phyloP scores from a whole-genome alignment of 2,329 filamentous ascomycete species.

The Aureobasidium sp. region DNA sequence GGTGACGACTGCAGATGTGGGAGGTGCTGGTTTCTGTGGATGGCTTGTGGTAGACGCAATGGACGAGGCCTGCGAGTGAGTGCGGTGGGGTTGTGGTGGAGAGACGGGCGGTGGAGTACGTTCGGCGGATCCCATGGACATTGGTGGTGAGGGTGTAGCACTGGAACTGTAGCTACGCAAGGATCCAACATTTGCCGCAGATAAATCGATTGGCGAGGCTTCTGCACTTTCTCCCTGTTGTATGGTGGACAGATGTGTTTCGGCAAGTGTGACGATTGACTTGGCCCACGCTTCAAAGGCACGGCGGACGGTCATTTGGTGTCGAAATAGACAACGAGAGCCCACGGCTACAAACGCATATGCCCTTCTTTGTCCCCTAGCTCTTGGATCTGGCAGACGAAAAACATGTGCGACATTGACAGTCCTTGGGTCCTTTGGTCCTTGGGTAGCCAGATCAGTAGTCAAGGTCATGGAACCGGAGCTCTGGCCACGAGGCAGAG shows the following conservation, averaged over 20 bases:
- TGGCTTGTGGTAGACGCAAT: neutral
- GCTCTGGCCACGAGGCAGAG: slow-evolving; percentile 2
- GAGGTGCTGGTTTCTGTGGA: neutral
- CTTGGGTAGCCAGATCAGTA: slow-evolving; percentile 3
- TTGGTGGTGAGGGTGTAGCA: slow-evolving; percentile 10
- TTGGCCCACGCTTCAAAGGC: slow-evolving; percentile 13
- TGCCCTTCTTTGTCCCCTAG: slow-evolving; percentile 8
- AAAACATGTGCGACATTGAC: slow-evolving; percentile 13
- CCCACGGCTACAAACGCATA: slow-evolving; percentile 15
- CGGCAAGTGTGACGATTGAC: neutral
- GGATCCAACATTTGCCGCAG: neutral
- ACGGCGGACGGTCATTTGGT: slow-evolving; percentile 1
- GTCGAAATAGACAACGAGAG: neutral
- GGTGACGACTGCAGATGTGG: slow-evolving; percentile 4
- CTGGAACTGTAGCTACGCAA: neutral
- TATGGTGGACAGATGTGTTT: neutral
- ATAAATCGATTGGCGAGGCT: neutral
- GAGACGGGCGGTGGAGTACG: neutral
- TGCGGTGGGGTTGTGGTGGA: neutral
- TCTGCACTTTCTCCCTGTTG: slow-evolving; percentile 2
- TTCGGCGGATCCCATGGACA: slow-evolving; percentile 7
- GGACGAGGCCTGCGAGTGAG: neutral
- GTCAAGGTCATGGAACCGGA: slow-evolving; percentile 6
- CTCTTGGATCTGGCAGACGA: slow-evolving; percentile 13
- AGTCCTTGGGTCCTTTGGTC: slow-evolving; percentile 1